These are phyloP conservation scores for Saturnispora silvae DNA, from an alignment of 805 yeast genomes.

Conservation along the genomic window DNA sequence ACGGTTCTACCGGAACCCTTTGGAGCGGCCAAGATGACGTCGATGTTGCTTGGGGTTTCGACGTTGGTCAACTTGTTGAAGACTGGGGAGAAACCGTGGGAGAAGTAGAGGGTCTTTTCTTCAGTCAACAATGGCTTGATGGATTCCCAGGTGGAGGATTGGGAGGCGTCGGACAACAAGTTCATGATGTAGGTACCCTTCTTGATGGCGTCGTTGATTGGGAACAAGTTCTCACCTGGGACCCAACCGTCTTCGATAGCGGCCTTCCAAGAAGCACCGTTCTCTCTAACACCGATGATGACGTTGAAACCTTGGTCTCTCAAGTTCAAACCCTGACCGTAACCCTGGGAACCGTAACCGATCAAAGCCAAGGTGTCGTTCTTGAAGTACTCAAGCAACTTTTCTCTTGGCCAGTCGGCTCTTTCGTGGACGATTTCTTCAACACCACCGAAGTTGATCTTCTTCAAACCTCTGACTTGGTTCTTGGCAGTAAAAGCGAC, in stretches of 20 bases:
- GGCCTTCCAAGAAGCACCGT: constrained; percentile 99
- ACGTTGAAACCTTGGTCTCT: constrained; percentile 98
- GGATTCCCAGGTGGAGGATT: constrained; percentile 92
- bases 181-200: constrained; percentile 95
- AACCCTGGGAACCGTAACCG: constrained; percentile 99
- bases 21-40: constrained; percentile 98
- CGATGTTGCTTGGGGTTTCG: constrained; percentile 88
- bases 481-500: constrained; percentile 30
- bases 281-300: constrained; percentile 94
- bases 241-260: constrained; percentile 99
- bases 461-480: constrained; percentile 84
- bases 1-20: constrained; percentile 99
- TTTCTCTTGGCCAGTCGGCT: constrained; percentile 99
- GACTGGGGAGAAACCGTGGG: constrained; percentile 99
- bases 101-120: constrained; percentile 97
- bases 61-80: constrained; percentile 96
- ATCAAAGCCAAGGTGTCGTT: constrained; percentile 94
- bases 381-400: constrained; percentile 92
- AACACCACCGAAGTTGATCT: constrained; percentile 93
- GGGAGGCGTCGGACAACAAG: constrained; percentile 98
- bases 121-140: constrained; percentile 87
- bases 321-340: constrained; percentile 98
- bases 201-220: constrained; percentile 83
- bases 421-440: constrained; percentile 96
- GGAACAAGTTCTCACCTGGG: constrained; percentile 96